Evolutionary conservation across 108 stramenopile genomes (phyloP).

Genomic region (Cyclotella cryptica): DNA sequence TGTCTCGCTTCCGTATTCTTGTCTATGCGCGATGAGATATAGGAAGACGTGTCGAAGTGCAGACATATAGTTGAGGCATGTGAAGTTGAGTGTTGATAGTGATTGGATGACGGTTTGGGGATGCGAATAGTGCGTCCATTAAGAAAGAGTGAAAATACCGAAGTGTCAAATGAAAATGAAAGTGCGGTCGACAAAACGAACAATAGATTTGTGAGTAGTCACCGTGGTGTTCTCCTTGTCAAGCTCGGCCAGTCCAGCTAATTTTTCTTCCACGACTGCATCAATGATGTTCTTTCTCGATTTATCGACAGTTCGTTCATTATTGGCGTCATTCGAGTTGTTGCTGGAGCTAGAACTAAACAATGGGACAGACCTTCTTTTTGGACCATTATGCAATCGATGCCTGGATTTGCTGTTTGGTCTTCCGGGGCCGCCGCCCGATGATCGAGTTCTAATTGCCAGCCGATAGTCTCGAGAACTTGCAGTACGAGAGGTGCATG

Average conservation of each 20-base stretch:
- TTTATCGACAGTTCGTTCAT: neutral
- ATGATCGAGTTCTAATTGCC: too few species aligned
- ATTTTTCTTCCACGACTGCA: conserved; percentile 48
- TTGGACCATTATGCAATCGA: neutral
- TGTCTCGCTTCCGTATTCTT: conserved; percentile 41
- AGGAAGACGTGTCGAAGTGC: neutral
- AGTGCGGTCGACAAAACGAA: neutral
- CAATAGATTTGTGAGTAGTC: neutral
- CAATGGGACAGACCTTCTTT: neutral
- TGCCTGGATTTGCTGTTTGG: neutral
- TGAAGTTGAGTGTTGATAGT: neutral
- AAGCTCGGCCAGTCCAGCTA: conserved; percentile 26
- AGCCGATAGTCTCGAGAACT: neutral
- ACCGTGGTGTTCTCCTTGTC: conserved; percentile 41
- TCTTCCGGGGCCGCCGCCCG: neutral
- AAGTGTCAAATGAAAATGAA: neutral
- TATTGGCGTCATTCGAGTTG: neutral
- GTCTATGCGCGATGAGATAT: conserved; percentile 11
- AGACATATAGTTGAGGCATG: neutral
- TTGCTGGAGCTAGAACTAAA: neutral
- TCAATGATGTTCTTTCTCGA: conserved; percentile 26
- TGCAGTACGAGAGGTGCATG: neutral
- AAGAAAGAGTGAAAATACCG: neutral
- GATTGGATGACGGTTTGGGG: too few species aligned
- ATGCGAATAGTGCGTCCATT: too few species aligned